A percentile compares a stretch with the other conserved stretches of the same genome.
Conservation (phyloP, 176 grass and related monocot genomes). For the Phoenix dactylifera region DNA sequence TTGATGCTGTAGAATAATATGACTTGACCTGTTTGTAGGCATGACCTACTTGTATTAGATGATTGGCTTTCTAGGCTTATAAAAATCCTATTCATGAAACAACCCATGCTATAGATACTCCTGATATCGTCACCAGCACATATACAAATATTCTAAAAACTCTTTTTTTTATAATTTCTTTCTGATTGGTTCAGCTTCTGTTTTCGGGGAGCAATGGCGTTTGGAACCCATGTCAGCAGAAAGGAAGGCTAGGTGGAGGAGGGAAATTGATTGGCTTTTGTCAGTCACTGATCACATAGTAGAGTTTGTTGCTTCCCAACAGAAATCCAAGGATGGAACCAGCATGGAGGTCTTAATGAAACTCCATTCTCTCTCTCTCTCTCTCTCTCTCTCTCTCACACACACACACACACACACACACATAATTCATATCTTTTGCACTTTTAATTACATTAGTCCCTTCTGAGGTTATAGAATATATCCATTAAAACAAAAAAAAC, state of each 20-base stretch:
- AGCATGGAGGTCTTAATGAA: slow-evolving; percentile 51
- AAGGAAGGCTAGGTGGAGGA: slow-evolving; percentile 74
- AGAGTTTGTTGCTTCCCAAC: slow-evolving; percentile 68
- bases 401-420: neutral
- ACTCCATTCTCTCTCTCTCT: neutral
- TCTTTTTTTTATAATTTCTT: neutral
- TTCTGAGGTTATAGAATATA: no score
- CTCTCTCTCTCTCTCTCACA: neutral
- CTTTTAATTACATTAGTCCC: neutral
- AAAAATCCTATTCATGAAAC: no score
- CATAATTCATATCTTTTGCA: neutral
- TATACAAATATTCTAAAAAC: neutral
- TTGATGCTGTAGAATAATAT: no score
- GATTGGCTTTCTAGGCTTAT: no score
- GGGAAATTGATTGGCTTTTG: slow-evolving; percentile 72
- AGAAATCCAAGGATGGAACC: slow-evolving; percentile 45
- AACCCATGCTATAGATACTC: no score
- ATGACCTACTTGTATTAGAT: no score
- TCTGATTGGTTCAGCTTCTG: slow-evolving; percentile 38
- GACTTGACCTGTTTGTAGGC: no score
- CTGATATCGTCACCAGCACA: no score
- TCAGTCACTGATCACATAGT: slow-evolving; percentile 85
- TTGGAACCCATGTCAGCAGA: slow-evolving; percentile 66
- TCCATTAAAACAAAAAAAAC: no score
- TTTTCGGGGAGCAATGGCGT: slow-evolving; percentile 76